Conservation (phyloP, 2,329 filamentous ascomycete species). For the Penicillium sp. region DNA sequence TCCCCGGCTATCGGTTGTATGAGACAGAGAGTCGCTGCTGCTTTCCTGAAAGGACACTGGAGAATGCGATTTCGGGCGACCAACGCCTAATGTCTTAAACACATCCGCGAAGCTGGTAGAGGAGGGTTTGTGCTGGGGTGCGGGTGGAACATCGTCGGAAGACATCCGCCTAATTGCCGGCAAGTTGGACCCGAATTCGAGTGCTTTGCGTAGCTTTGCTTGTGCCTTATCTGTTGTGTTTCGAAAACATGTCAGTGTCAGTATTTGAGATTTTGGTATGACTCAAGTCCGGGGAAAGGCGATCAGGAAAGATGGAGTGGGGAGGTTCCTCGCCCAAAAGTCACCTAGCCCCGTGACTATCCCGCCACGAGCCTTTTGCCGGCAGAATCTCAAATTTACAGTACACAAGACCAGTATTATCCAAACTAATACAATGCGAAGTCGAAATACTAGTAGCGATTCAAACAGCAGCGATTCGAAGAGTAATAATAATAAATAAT, state of each 20-base stretch:
- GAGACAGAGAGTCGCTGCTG: slow-evolving; percentile 34
- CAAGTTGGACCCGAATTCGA: slow-evolving; percentile 9
- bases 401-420: no score
- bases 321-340: no score
- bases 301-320: background rate
- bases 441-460: no score
- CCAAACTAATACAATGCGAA: no score
- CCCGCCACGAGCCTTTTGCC: no score
- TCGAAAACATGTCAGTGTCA: slow-evolving; percentile 13
- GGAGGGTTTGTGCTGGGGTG: slow-evolving; percentile 40
- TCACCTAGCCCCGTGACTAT: no score
- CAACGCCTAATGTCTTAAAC: slow-evolving; percentile 47
- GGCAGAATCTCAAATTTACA: no score
- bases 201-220: background rate
- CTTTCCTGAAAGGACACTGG: slow-evolving; percentile 38
- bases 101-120: slow-evolving; percentile 48
- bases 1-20: slow-evolving; percentile 39
- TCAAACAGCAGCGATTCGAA: no score
- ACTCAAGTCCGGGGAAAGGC: background rate
- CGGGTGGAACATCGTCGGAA: slow-evolving; percentile 47
- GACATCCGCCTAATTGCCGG: slow-evolving; percentile 40
- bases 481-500: no score
- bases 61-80: slow-evolving; percentile 44
- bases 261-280: background rate
- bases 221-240: slow-evolving; percentile 4